These are phyloP conservation scores for Pseudogymnoascus sp. DNA, from an alignment of 2,329 filamentous ascomycete genomes.

Conservation along the genomic window DNA sequence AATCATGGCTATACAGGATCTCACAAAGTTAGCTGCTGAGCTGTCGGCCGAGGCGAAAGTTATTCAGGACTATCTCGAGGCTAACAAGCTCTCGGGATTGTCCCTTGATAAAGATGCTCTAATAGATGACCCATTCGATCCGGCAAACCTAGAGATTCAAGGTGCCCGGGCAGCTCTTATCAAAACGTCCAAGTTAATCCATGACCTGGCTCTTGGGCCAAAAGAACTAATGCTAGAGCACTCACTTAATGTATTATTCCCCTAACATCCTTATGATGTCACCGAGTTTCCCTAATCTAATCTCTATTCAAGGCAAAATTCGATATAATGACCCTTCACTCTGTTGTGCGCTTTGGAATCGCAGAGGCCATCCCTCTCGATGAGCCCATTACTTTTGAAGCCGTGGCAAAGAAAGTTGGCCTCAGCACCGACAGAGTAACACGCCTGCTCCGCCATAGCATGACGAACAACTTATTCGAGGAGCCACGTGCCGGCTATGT, in stretches of 20 bases:
- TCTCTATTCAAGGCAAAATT: background rate
- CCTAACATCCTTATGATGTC: background rate
- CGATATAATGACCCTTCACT: slow-evolving; percentile 5
- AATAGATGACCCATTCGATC: background rate
- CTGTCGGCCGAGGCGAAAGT: background rate
- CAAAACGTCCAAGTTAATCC: background rate
- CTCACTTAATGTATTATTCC: background rate
- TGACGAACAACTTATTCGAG: slow-evolving; percentile 32
- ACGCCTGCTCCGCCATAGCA: slow-evolving; percentile 33
- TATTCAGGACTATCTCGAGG: background rate
- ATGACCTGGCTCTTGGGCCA: background rate
- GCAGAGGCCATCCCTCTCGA: slow-evolving; percentile 36
- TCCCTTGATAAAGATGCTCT: background rate
- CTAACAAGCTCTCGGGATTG: background rate
- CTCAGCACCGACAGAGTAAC: background rate
- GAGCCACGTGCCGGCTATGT: slow-evolving; percentile 32
- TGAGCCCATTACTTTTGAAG: slow-evolving; percentile 35
- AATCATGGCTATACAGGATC: background rate
- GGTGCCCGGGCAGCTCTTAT: background rate
- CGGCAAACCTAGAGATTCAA: background rate
- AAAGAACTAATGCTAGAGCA: background rate
- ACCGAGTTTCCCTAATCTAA: background rate
- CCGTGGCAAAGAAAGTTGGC: background rate
- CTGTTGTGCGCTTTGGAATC: slow-evolving; percentile 13
- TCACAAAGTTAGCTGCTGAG: background rate